phyloP scores from a whole-genome alignment of 2,329 filamentous ascomycete species.

The Cercospora sp. region DNA sequence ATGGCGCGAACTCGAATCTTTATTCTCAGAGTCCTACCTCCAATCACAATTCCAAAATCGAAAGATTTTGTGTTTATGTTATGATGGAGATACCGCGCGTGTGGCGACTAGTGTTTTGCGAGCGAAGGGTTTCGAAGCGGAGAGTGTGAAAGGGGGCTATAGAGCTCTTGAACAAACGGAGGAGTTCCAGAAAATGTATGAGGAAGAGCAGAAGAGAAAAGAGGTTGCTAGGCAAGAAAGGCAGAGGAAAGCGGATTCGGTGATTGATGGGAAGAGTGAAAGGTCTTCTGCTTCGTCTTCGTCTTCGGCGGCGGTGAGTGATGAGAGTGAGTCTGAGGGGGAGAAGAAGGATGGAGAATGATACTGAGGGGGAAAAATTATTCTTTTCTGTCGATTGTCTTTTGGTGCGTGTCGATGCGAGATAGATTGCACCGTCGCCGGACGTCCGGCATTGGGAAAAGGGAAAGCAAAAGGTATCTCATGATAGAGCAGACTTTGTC shows the following conservation, averaged over 20 bases:
- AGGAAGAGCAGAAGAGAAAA: background rate
- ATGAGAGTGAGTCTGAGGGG: background rate
- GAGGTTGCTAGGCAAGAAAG: background rate
- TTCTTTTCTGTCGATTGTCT: background rate
- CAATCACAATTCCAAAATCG: conserved; percentile 35
- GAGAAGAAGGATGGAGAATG: background rate
- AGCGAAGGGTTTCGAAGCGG: conserved; percentile 44
- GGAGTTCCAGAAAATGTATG: background rate
- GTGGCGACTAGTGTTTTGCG: conserved; percentile 57
- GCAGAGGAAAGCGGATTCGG: conserved; percentile 11
- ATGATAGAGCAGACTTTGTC: background rate
- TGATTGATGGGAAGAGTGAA: conserved; percentile 11
- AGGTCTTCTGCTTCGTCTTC: background rate
- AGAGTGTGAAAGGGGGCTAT: conserved; percentile 18
- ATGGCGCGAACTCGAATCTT: conserved; percentile 51
- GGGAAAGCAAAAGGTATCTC: background rate
- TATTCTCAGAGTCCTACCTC: conserved; percentile 38
- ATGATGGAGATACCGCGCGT: conserved; percentile 56
- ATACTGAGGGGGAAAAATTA: background rate
- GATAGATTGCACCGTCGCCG: background rate
- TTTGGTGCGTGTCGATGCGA: background rate
- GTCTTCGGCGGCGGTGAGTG: background rate
- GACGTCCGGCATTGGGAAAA: background rate
- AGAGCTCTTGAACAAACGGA: background rate
- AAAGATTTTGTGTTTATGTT: conserved; percentile 53